Conservation (phyloP, 306 rosid genomes). For the Malus fusca region DNA sequence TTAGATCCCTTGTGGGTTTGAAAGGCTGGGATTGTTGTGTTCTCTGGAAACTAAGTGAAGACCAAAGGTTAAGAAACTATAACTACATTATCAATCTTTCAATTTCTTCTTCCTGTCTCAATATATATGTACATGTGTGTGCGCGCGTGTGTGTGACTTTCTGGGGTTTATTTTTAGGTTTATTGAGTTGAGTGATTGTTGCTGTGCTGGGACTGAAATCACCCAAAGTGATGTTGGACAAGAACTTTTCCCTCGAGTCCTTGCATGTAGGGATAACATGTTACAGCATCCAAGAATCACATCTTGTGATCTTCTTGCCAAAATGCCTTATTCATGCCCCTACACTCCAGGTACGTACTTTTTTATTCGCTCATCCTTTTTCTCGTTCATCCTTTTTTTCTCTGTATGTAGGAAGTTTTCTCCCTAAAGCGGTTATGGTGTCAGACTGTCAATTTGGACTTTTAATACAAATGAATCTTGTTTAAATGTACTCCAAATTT, state of each 20-base stretch:
- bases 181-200: slow-evolving; percentile 64
- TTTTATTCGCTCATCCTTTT: background rate
- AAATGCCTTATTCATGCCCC: slow-evolving; percentile 40
- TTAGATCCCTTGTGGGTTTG: slow-evolving; percentile 60
- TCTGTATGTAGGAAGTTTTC: background rate
- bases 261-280: slow-evolving; percentile 56
- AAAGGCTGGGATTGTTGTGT: slow-evolving; percentile 77
- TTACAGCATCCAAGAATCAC: slow-evolving; percentile 50
- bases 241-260: slow-evolving; percentile 40
- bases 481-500: background rate
- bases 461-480: background rate
- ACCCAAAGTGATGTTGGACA: slow-evolving; percentile 35
- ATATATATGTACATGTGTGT: background rate
- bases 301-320: slow-evolving; percentile 58
- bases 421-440: background rate
- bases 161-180: slow-evolving; percentile 30
- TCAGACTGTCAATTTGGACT: background rate
- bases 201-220: slow-evolving; percentile 58
- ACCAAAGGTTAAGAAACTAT: slow-evolving; percentile 50
- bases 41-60: slow-evolving; percentile 65
- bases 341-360: slow-evolving; percentile 49
- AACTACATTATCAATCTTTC: background rate
- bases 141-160: background rate
- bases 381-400: background rate
- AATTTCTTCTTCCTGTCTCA: background rate